Conservation (phyloP, 306 rosid genomes). For the Quercus rubra region DNA sequence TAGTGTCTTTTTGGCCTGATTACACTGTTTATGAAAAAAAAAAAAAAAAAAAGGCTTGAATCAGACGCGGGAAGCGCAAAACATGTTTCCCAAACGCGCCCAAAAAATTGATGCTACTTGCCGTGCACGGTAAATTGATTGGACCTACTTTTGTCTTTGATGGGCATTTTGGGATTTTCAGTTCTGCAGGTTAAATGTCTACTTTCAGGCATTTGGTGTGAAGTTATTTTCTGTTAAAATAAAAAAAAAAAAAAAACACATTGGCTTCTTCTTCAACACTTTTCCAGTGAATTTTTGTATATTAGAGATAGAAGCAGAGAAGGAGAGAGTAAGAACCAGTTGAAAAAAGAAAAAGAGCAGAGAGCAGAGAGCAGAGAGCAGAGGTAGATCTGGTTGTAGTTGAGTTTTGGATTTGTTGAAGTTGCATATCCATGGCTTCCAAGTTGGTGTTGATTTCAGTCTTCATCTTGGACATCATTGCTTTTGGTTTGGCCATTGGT, state of each 20-base stretch:
- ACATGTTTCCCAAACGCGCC: too few relatives aligned
- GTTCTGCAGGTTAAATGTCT: conserved; percentile 10
- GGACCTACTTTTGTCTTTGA: not conserved
- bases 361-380: not conserved
- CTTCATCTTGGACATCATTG: conserved; percentile 64
- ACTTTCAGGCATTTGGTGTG: conserved; percentile 30
- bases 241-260: too few relatives aligned
- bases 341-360: not conserved
- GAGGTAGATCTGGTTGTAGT: conserved; percentile 39
- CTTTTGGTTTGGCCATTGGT: conserved; percentile 89
- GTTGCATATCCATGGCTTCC: conserved; percentile 71
- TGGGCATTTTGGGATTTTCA: conserved; percentile 32
- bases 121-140: too few relatives aligned
- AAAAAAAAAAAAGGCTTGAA: too few relatives aligned
- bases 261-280: not conserved
- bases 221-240: conserved; percentile 29
- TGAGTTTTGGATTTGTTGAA: not conserved
- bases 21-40: too few relatives aligned
- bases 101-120: too few relatives aligned
- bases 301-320: conserved; percentile 3
- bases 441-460: conserved; percentile 66
- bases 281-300: not conserved
- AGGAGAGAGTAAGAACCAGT: not conserved
- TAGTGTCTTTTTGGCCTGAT: too few relatives aligned
- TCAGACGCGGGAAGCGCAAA: too few relatives aligned